phyloP scores from a whole-genome alignment of 768 basidiomycete species.

The Pulveroboletus sp. region DNA sequence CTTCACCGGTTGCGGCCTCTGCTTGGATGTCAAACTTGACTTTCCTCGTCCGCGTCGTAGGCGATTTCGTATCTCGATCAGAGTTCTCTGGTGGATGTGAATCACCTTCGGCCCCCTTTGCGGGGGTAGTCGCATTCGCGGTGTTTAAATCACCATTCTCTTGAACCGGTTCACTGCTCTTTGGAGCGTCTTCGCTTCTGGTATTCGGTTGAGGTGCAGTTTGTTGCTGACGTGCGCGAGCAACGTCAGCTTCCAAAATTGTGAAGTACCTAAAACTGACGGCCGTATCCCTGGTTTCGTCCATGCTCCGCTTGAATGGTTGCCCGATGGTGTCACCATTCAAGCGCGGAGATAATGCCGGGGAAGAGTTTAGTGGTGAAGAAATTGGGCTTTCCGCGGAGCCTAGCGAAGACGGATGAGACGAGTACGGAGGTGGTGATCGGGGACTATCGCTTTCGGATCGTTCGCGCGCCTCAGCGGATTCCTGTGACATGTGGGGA shows the following conservation, averaged over 20 bases:
- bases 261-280: slow-evolving; percentile 47
- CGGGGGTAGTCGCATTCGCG: slow-evolving; percentile 7
- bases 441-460: slow-evolving; percentile 18
- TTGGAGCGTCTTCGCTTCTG: slow-evolving; percentile 11
- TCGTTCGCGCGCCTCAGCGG: slow-evolving; percentile 12
- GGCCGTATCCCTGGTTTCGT: slow-evolving; percentile 42
- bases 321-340: slow-evolving; percentile 27
- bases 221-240: slow-evolving; percentile 24
- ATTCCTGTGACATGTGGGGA: slow-evolving; percentile 35
- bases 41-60: slow-evolving; percentile 51
- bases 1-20: slow-evolving; percentile 47
- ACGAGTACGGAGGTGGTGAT: slow-evolving; percentile 36
- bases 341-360: slow-evolving; percentile 19
- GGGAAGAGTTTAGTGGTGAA: slow-evolving; percentile 18
- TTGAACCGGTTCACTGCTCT: slow-evolving; percentile 5
- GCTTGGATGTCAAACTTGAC: slow-evolving; percentile 73
- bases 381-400: slow-evolving; percentile 23
- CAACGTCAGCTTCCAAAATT: slow-evolving; percentile 42
- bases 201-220: slow-evolving; percentile 1
- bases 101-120: slow-evolving; percentile 7
- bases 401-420: slow-evolving; percentile 32
- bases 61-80: slow-evolving; percentile 20
- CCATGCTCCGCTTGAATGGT: slow-evolving; percentile 47
- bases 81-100: slow-evolving; percentile 16
- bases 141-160: slow-evolving; percentile 11